Base-by-base conservation (phyloP, 148 eudicot species). In the Fagopyrum esculentum region DNA sequence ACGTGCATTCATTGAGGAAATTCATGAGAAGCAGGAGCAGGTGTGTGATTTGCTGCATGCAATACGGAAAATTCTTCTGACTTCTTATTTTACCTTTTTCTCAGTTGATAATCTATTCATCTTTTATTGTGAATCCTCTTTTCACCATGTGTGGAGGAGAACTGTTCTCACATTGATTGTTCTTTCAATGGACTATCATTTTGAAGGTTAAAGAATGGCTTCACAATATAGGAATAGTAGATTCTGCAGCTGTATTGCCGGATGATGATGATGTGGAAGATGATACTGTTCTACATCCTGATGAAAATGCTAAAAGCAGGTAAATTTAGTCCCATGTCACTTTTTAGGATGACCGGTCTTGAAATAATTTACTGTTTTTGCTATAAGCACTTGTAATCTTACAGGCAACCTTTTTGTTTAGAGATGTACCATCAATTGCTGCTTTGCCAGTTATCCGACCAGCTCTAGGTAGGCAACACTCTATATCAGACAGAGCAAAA, bases 371-470 rank as follows among this genome's bases (percentile, higher is more conserved):
- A 29, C 52, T 60, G 64, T 82, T 79, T 86, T 64, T 73, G 74
- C 76, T 73, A 79, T 84, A 80, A 74, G 77, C 64, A 68, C 46
- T 78, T 81, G 75, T 90, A 73, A 81, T 85, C 80, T 87, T 85
- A 80, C 87, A 74, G 84, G 86, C 77, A 75, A 72, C 82, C 81
- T 85, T 75, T 91, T 81, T 85, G 86, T 83, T 81, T 84, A 95
- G 98, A 84, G 97, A 95, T 87, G 97, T 95, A 75, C 98, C 98
- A 60, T 95, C 98, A 44, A 95, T 86, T 87, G 98, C 98, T 66
- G 98, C 93, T n/a, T 85, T 95, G 71, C 93, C 97, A 73, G 87
- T 95, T 81, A 95, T 95, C 74, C 92, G 93, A 59, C 98, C 98
- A 66, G 93, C 94, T 64, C 84, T 95, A 75, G 93, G 93, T 76